Base-by-base conservation (phyloP, 108 stramenopile genomes). In the Pseudonitzschia pungens region DNA sequence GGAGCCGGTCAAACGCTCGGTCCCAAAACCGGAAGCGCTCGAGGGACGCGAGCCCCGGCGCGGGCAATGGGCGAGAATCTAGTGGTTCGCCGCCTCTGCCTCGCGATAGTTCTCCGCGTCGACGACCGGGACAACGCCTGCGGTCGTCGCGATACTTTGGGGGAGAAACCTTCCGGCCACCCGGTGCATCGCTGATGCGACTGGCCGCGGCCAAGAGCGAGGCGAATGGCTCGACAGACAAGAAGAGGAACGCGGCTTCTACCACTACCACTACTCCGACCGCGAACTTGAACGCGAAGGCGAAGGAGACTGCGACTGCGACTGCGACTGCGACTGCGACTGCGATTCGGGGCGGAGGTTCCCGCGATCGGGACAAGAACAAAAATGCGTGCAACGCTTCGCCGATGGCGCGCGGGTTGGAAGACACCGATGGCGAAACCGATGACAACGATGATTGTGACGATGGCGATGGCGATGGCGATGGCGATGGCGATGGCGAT, bases 131-230 rank as follows among this genome's bases (percentile, higher is more conserved):
- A 48, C 45, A 48, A 18, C 45, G 45, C 7, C 45, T 48, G 5
- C 45, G 60, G 9, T 31, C 60, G 27, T 62, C 60, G 11, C 60
- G 60, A 14, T 28, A 33, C 29, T 62, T 62, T 40, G 60, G 60
- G 40, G 33, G 32, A 31, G 11, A 24, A 16, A 29, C 33, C 21
- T 62, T 62, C 31, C 60, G 60, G 31, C n/a, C 60, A 3, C 60
- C 60, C 33, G 32, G 60, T 62, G 60, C 15, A 40, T 62, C 32
- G 9, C 10, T 62, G 57, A 28, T 58, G 45, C 5, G 45, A 48
- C 2, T 48, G 16, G 45, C 45, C 16, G 45, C 45, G 1, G 18
- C 16, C 1, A 18, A 14, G 14, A 48, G 45, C 45, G 45, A 12
- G 7, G n/a, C n/a, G n/a, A 48, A 48, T 26, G 29, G 22, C 57